Base-by-base conservation (phyloP, 495 filamentous ascomycete genomes). In the Trichoderma erinaceum region DNA sequence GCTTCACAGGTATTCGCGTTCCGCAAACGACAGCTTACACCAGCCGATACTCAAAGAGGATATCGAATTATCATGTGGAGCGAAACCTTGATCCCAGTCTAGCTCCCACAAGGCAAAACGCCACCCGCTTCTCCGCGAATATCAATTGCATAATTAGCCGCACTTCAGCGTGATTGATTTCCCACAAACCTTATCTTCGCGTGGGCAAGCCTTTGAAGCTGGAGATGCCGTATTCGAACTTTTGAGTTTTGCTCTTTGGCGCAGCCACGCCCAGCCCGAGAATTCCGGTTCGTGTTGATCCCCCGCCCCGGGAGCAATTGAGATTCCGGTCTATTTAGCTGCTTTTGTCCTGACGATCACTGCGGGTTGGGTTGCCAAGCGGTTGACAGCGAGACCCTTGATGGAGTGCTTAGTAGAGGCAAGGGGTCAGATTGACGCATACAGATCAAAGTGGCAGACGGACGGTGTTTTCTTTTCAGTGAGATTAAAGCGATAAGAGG, bases 241-340 rank as follows among this genome's bases (percentile, higher is more conserved):
- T 32, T 29, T 29, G 27, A 56, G 25, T 21, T 29, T 23, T 15
- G 27, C 11, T 61, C 11, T 25, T 25, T 29, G 56, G 25, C 25
- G 12, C 56, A 32, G 56, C 56, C 56, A 61, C 56, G 25, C 16
- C 46, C 56, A 35, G 25, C 27, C 56, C 56, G 56, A 32, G 12
- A 13, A 61, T 18, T 32, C 56, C 56, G 56, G 56, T 32, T 61
- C 56, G 56, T 32, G 56, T 25, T 61, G 25, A 32, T 61, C 25
- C 12, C 56, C 18, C 21, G 1, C 18, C n/a, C 1, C n/a, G 3
- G 21, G 21, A 52, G 21, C 48, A 52, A 10, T 18, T 2, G 8
- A 48, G 12, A 11, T 48, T 29, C 29, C 44, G 44, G n/a, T 16
- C 11, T 48, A 16, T n/a, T n/a, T 48, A 48, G 44, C 44, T 48